Percentiles rank a stretch among this genome's conserved stretches.
Conservation (phyloP, 2,329 filamentous ascomycete genomes). For the Corniculantispora saksenae region DNA sequence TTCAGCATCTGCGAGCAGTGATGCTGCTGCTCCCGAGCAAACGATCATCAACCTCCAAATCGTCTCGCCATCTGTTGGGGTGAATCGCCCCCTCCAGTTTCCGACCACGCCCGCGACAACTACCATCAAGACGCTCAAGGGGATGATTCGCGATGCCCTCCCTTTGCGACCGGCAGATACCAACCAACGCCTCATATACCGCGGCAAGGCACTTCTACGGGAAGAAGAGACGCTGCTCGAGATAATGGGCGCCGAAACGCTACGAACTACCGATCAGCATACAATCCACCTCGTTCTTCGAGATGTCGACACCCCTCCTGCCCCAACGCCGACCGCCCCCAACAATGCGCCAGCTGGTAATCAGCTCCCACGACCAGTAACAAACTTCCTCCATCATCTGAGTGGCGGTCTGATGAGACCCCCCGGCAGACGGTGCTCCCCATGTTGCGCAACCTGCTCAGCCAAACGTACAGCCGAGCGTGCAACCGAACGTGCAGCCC, state of each 20-base stretch:
- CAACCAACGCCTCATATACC: conserved; percentile 61
- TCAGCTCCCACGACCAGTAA: conserved; percentile 14
- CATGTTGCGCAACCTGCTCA: conserved; percentile 25
- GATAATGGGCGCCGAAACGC: conserved; percentile 57
- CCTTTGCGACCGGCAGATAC: conserved; percentile 52
- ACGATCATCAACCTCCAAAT: conserved; percentile 57
- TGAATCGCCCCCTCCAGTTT: conserved; percentile 53
- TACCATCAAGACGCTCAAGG: conserved; percentile 59
- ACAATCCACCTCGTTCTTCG: conserved; percentile 57
- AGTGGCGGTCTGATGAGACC: not conserved
- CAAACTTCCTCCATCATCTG: not conserved
- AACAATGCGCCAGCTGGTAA: conserved; percentile 26
- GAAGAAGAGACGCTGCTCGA: conserved; percentile 58
- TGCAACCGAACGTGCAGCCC: conserved; percentile 2
- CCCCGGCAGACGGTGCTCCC: conserved; percentile 22
- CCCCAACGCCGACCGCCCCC: conserved; percentile 32
- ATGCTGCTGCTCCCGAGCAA: not conserved
- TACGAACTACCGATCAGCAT: conserved; percentile 48
- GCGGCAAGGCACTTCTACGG: conserved; percentile 56
- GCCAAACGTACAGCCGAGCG: conserved; percentile 20
- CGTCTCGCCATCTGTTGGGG: conserved; percentile 58
- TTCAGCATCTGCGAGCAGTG: conserved; percentile 3
- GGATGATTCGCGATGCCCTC: conserved; percentile 55
- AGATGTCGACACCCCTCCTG: conserved; percentile 29
- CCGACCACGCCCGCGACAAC: conserved; percentile 49